Evolutionary conservation across 768 basidiomycete genomes (phyloP), one percentile per base, ranked within the genome.

Genomic region (Lactarius hengduanensis): DNA sequence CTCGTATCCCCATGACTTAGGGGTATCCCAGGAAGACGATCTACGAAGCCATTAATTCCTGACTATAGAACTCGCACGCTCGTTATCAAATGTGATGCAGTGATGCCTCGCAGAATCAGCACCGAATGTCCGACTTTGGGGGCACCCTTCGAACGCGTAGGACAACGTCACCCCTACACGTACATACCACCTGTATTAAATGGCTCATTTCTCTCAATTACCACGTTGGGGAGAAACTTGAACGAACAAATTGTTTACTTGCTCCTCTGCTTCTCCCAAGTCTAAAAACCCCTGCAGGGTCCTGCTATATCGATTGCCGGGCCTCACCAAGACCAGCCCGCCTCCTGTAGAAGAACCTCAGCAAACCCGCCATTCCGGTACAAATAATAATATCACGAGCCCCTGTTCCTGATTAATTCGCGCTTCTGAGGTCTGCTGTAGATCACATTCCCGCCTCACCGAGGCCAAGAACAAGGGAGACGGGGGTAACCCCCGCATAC

Each of bases 331-430:
- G 50, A 53, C 22, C 50, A 15, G 22, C 22, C 22, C 50, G 50
- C 50, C 50, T 13, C 47, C 22, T 53, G 26, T 22, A 50, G 13
- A 50, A 38, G 43, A n/a, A 22, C 11, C 47, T 50, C 47, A 50
- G 26, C 22, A 26, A 28, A 16, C 22, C 22, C 22, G 22, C 22
- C 4, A 26, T 26, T 5, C 22, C 15, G 22, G 26, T 26, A 53
- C 50, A 26, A 50, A 53, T 13, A 28, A 53, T 2, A 53, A 53
- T 26, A 26, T 53, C 50, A 26, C 50, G 22, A 53, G 50, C 50
- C 50, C 50, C 50, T 53, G 50, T 53, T 53, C 50, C 50, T 53
- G 50, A 50, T 53, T 22, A 26, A 53, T 53, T 26, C 15, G 50
- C 50, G 50, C 26, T 50, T 50, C 47, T 50, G 47, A 22, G 47